phyloP scores from a whole-genome alignment of 2,329 filamentous ascomycete genomes.

The Cladosporium sp. region DNA sequence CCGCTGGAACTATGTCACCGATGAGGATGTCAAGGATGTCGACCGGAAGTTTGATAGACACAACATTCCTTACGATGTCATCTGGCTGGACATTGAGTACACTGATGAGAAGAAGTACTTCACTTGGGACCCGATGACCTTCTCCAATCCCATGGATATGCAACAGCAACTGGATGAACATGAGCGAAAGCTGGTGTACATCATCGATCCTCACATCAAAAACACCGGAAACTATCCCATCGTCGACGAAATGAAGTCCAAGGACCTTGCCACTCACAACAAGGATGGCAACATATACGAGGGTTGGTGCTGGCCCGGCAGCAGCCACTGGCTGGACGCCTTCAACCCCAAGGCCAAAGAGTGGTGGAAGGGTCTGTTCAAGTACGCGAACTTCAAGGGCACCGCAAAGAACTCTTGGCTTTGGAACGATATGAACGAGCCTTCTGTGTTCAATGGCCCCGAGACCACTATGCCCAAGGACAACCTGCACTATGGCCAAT shows the following conservation, averaged over 20 bases:
- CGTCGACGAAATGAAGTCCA: slow-evolving; percentile 75
- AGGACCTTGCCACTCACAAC: slow-evolving; percentile 80
- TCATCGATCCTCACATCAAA: slow-evolving; percentile 98
- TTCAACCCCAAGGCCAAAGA: slow-evolving; percentile 89
- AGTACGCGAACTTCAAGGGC: slow-evolving; percentile 82
- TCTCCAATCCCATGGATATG: slow-evolving; percentile 82
- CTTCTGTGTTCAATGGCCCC: slow-evolving; percentile 96
- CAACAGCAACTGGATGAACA: slow-evolving; percentile 79
- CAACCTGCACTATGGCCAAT: slow-evolving; percentile 84
- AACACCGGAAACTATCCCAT: slow-evolving; percentile 75
- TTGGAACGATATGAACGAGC: slow-evolving; percentile 99
- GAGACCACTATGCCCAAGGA: slow-evolving; percentile 99
- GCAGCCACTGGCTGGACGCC: slow-evolving; percentile 92
- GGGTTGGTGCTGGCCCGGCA: slow-evolving; percentile 98
- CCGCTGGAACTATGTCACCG: slow-evolving; percentile 97
- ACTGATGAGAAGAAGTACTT: slow-evolving; percentile 98
- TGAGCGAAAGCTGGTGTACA: slow-evolving; percentile 84
- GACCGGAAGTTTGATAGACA: slow-evolving; percentile 94
- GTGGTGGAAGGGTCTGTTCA: slow-evolving; percentile 90
- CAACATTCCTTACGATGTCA: slow-evolving; percentile 95
- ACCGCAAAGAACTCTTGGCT: slow-evolving; percentile 83
- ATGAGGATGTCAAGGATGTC: slow-evolving; percentile 95
- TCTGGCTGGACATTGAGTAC: slow-evolving; percentile 98
- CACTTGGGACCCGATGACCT: slow-evolving; percentile 89
- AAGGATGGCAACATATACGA: slow-evolving; percentile 88